Base-by-base conservation (phyloP, 805 yeast species). In the Ogataea nonfermentans region DNA sequence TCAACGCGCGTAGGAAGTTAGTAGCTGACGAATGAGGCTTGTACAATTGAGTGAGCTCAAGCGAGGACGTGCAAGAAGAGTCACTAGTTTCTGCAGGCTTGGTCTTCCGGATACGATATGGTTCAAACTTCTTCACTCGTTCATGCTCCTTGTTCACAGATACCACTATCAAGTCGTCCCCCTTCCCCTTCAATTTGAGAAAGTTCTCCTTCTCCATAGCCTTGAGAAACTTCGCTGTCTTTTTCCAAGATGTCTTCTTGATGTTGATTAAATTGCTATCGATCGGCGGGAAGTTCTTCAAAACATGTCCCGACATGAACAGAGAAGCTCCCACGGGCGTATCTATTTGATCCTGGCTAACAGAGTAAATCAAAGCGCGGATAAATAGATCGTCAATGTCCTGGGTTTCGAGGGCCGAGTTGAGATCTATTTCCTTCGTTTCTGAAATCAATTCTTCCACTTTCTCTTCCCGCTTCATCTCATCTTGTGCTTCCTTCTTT, bases 161-260 rank as follows among this genome's bases (percentile, higher is more conserved):
- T 6, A 71, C 66, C 14, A 91, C 67, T 0, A 74, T 71, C 19
- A 89, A 65, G 53, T 85, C 95, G 43, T 90, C 96, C 26, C 81
- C 93, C 54, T 87, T 85, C 6, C 95, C 97, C 50, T 89, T 87
- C 17, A 81, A 59, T 41, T 78, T 79, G 15, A 93, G 45, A 40
- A 81, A 75, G 1, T 78, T 78, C 30, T 72, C 70, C 57, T 88
- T 91, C 49, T 86, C 96, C 81, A 90, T 87, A 6, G 84, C 80
- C 56, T 88, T 91, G 39, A 91, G 64, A 54, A 82, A 88, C 59
- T 89, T 90, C 10, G 89, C 74, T 4, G 91, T 78, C 56, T 91
- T 91, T 61, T 85, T 89, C 95, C 95, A 91, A 3, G 89, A 76
- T 0, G 96, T 80, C 55, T 79, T 83, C 61, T 89, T 90, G 43